Evolutionary conservation across 345 rosid genomes (phyloP).

Genomic region (Brassica cretica): DNA sequence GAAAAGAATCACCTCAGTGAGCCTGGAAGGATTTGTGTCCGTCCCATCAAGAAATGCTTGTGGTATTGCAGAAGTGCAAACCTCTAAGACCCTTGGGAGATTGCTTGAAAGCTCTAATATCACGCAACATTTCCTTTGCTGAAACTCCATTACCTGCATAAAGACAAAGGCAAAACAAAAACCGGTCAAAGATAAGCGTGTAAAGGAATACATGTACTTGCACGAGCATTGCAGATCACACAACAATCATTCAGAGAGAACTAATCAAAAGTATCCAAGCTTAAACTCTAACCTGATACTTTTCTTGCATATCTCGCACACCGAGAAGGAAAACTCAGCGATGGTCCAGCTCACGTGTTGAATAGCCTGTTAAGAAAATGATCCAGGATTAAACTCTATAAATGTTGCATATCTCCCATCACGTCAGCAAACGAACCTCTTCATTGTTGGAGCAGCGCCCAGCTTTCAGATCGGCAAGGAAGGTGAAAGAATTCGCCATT

Average conservation of each 20-base stretch:
- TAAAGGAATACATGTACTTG: too few relatives aligned
- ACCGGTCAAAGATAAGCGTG: too few relatives aligned
- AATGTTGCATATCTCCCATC: too few relatives aligned
- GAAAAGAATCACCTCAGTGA: constrained; percentile 78
- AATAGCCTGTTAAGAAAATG: constrained; percentile 85
- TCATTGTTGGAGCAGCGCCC: too few relatives aligned
- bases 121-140: constrained; percentile 76
- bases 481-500: too few relatives aligned
- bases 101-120: constrained; percentile 94
- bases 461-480: too few relatives aligned
- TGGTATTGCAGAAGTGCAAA: constrained; percentile 80
- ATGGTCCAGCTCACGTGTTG: constrained; percentile 96
- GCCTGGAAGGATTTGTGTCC: constrained; percentile 86
- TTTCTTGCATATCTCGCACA: constrained; percentile 91
- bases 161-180: background rate
- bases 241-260: constrained; percentile 1
- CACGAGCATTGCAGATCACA: background rate
- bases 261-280: background rate
- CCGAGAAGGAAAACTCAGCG: constrained; percentile 92
- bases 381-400: too few relatives aligned
- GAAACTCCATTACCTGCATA: constrained; percentile 72
- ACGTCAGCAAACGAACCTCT: too few relatives aligned
- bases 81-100: constrained; percentile 85
- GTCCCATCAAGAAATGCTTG: constrained; percentile 77
- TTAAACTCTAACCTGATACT: constrained; percentile 57